A percentile compares a stretch with the other conserved stretches of the same genome.
Conservation (phyloP, 2,329 filamentous ascomycete species). For the Fusarium piperis region DNA sequence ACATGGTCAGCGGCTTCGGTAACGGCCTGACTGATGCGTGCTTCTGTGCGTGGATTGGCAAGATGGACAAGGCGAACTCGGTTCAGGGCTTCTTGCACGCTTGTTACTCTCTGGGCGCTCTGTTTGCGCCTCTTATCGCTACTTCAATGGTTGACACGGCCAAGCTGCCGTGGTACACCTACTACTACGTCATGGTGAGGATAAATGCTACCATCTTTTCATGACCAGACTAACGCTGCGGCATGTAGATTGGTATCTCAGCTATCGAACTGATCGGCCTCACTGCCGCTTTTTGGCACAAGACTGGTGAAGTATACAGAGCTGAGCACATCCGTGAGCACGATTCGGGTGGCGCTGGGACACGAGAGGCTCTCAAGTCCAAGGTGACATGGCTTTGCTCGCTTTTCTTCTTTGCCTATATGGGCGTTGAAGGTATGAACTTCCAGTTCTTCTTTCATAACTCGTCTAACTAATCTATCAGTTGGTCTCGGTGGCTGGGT, state of each 20-base stretch:
- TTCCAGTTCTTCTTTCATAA: accelerated
- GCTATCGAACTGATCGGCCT: slow-evolving; percentile 65
- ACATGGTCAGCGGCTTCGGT: slow-evolving; percentile 72
- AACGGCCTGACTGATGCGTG: slow-evolving; percentile 69
- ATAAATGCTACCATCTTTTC: slow-evolving; percentile 4
- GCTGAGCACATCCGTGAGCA: slow-evolving; percentile 46
- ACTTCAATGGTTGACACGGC: slow-evolving; percentile 73
- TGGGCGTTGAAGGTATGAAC: slow-evolving; percentile 69
- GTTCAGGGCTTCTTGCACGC: slow-evolving; percentile 73
- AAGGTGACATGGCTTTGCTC: slow-evolving; percentile 73
- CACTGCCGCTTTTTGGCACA: slow-evolving; percentile 66
- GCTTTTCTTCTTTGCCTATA: slow-evolving; percentile 76
- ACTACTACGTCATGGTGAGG: slow-evolving; percentile 76
- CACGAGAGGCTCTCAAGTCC: slow-evolving; percentile 52
- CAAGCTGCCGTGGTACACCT: slow-evolving; percentile 70
- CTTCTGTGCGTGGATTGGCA: slow-evolving; percentile 64
- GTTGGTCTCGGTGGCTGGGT: slow-evolving; percentile 81
- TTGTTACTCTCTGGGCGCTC: slow-evolving; percentile 72
- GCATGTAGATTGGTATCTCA: slow-evolving; percentile 54
- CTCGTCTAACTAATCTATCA: slow-evolving; percentile 26
- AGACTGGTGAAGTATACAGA: slow-evolving; percentile 64
- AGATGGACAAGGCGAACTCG: slow-evolving; percentile 74
- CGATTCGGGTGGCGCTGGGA: slow-evolving; percentile 39
- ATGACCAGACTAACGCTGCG: not conserved
- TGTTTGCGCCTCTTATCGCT: slow-evolving; percentile 71